A percentile compares a stretch with the other conserved stretches of the same genome.
These are phyloP conservation scores for Fusarium stilboides DNA, from an alignment of 2,329 filamentous ascomycete genomes.

Conservation along the genomic window DNA sequence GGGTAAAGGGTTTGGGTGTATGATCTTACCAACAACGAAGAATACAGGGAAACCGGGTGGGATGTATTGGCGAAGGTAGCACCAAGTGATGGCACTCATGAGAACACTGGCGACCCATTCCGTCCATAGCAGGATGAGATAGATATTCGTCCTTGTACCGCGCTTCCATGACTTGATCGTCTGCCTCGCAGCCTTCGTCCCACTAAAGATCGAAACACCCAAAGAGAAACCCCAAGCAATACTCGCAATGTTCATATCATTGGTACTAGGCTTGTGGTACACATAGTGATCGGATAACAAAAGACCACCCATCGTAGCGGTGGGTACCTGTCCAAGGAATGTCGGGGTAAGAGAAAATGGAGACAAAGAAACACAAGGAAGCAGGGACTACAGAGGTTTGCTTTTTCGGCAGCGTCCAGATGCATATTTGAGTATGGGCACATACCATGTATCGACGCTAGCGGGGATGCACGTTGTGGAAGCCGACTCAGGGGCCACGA, in stretches of 20 bases:
- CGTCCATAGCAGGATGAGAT: constrained; percentile 47
- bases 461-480: background rate
- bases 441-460: constrained; percentile 18
- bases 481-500: constrained; percentile 12
- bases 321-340: constrained; percentile 18
- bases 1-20: fast-evolving
- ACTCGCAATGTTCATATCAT: constrained; percentile 52
- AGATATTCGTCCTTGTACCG: constrained; percentile 43
- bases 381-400: constrained; percentile 4
- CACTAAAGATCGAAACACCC: constrained; percentile 48
- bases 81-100: constrained; percentile 50
- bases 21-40: constrained; percentile 45
- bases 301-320: constrained; percentile 42
- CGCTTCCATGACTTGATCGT: constrained; percentile 49
- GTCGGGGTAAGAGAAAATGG: background rate
- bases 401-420: constrained; percentile 3
- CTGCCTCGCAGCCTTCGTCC: constrained; percentile 44
- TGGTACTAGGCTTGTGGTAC: constrained; percentile 37
- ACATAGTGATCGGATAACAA: constrained; percentile 42
- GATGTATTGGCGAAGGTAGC: constrained; percentile 47
- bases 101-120: constrained; percentile 46
- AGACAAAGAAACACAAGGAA: constrained; percentile 1
- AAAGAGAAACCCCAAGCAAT: constrained; percentile 50
- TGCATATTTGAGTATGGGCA: constrained; percentile 31
- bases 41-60: constrained; percentile 44